These are phyloP conservation scores for Sugiyamaella xylanicola DNA, from an alignment of 1,139 yeast species.

Conservation along the genomic window DNA sequence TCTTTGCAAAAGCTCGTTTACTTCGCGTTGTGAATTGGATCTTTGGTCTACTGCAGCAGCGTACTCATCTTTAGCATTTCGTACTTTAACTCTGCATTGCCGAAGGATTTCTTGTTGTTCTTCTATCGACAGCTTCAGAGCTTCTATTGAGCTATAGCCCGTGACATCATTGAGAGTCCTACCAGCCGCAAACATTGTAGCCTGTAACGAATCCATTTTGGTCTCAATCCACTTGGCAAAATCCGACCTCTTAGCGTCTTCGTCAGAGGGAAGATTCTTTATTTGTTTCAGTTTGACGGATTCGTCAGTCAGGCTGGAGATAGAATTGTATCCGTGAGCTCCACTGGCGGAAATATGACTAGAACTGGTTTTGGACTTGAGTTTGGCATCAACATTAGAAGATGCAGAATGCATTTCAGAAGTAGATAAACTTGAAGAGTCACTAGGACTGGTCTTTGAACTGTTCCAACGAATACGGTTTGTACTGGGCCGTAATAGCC, in stretches of 20 bases:
- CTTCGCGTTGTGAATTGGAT: slow-evolving; percentile 75
- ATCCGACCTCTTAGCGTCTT: slow-evolving; percentile 47
- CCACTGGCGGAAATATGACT: not conserved
- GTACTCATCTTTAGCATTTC: slow-evolving; percentile 55
- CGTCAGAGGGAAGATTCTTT: slow-evolving; percentile 46
- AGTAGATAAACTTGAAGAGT: too few species aligned
- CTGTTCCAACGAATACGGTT: not conserved
- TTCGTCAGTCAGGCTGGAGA: not conserved
- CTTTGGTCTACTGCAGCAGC: slow-evolving; percentile 65
- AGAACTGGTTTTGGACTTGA: not conserved
- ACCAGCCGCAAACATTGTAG: slow-evolving; percentile 68
- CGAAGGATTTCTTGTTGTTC: slow-evolving; percentile 51
- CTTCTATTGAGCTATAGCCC: slow-evolving; percentile 83
- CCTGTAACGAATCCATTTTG: slow-evolving; percentile 65
- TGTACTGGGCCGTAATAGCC: not conserved
- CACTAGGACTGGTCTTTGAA: too few species aligned
- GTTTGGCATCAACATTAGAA: too few species aligned
- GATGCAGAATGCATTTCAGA: too few species aligned
- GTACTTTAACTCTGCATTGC: slow-evolving; percentile 53
- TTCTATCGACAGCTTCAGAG: slow-evolving; percentile 64
- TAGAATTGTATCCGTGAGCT: not conserved
- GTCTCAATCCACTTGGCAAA: slow-evolving; percentile 59
- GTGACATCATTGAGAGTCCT: slow-evolving; percentile 84
- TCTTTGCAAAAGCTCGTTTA: slow-evolving; percentile 84
- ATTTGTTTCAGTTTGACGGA: slow-evolving; percentile 21